phyloP scores from a whole-genome alignment of 305 asterid genomes.

The Rubia tinctorum region DNA sequence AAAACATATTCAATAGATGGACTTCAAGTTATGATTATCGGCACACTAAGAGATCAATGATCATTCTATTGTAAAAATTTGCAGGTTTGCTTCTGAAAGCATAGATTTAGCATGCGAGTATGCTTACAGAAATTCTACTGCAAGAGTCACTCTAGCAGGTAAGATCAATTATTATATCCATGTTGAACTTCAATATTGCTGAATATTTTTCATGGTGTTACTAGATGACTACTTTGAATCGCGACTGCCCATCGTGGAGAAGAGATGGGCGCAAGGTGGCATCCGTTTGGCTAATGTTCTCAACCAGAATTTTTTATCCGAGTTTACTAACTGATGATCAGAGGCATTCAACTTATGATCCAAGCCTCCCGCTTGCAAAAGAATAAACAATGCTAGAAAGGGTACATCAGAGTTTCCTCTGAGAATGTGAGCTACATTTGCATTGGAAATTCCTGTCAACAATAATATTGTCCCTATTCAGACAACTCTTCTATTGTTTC shows the following conservation, averaged over 20 bases:
- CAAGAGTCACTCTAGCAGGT: slow-evolving; percentile 90
- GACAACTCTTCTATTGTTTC: too few relatives aligned
- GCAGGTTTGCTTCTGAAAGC: slow-evolving; percentile 94
- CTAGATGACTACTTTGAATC: slow-evolving; percentile 79
- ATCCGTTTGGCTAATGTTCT: slow-evolving; percentile 85
- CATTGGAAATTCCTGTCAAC: too few relatives aligned
- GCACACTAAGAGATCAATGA: too few relatives aligned
- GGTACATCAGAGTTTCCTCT: too few relatives aligned
- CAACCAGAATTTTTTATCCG: slow-evolving; percentile 51
- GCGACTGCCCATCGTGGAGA: slow-evolving; percentile 82
- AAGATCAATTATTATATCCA: slow-evolving; percentile 7
- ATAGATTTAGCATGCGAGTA: slow-evolving; percentile 63
- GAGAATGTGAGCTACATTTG: too few relatives aligned
- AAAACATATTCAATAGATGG: too few relatives aligned
- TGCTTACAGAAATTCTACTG: slow-evolving; percentile 94
- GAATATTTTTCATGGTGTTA: slow-evolving; percentile 1
- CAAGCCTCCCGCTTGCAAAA: not conserved
- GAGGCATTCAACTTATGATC: not conserved
- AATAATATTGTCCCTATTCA: too few relatives aligned
- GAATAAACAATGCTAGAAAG: too few relatives aligned
- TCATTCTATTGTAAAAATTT: too few relatives aligned
- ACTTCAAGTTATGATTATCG: not conserved
- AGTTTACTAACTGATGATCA: not conserved
- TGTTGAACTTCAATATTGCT: not conserved
- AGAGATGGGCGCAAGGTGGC: slow-evolving; percentile 69